Evolutionary conservation across 129 eudicot species (phyloP).

Genomic region (Artemisia annua): DNA sequence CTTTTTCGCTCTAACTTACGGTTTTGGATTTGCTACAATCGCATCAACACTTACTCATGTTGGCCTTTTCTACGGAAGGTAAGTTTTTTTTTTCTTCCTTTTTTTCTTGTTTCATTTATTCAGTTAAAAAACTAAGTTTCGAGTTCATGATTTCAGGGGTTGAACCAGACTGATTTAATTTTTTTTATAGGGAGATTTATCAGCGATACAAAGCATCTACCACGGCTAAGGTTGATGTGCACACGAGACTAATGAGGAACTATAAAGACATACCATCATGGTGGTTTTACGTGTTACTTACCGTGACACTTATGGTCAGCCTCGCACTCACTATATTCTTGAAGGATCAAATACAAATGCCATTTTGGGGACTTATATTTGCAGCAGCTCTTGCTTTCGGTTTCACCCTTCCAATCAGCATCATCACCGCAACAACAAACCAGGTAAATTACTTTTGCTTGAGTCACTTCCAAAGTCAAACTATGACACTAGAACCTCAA

Average conservation of each 20-base stretch:
- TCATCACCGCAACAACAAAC: slow-evolving; percentile 86
- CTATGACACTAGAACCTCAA: not conserved
- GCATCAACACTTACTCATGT: slow-evolving; percentile 72
- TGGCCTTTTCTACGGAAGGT: slow-evolving; percentile 73
- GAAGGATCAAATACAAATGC: slow-evolving; percentile 69
- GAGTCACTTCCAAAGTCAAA: not conserved
- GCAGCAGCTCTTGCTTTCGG: slow-evolving; percentile 54
- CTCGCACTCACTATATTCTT: slow-evolving; percentile 60
- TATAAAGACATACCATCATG: slow-evolving; percentile 67
- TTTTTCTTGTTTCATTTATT: not conserved
- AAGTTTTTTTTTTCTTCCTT: slow-evolving; percentile 10
- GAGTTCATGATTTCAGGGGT: not conserved
- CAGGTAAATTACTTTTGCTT: slow-evolving; percentile 37
- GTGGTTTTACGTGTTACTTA: slow-evolving; percentile 75
- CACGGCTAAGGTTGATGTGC: slow-evolving; percentile 54
- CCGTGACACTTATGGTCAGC: slow-evolving; percentile 37
- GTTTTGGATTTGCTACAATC: slow-evolving; percentile 75
- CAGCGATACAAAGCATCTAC: slow-evolving; percentile 53
- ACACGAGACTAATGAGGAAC: slow-evolving; percentile 71
- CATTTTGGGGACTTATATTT: slow-evolving; percentile 70
- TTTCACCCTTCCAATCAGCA: slow-evolving; percentile 81
- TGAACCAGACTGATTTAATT: not conserved
- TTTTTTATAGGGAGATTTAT: slow-evolving; percentile 48
- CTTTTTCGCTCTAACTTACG: slow-evolving; percentile 69
- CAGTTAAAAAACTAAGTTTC: too few species aligned